These are phyloP conservation scores for Tulasnella sp. DNA, from an alignment of 768 basidiomycete genomes.

Conservation along the genomic window DNA sequence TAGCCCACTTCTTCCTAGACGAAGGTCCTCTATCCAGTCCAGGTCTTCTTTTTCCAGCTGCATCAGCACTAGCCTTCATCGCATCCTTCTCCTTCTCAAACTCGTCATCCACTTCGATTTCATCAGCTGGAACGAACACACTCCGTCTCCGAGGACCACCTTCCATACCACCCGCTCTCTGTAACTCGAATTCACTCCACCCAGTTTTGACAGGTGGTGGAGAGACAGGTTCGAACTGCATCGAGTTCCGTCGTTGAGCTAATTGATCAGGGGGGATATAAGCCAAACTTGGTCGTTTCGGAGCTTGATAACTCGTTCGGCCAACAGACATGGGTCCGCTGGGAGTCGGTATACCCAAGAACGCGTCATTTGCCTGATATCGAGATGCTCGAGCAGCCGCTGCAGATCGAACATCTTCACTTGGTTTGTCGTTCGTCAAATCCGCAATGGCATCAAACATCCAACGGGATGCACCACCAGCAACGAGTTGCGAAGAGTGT, in stretches of 20 bases:
- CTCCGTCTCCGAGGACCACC: neutral
- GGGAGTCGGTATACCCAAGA: neutral
- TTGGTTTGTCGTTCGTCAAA: slow-evolving; percentile 29
- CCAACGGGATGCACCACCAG: slow-evolving; percentile 36
- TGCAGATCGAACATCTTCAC: slow-evolving; percentile 1
- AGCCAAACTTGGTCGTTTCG: neutral
- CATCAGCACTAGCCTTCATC: slow-evolving; percentile 29
- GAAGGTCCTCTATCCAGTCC: slow-evolving; percentile 10
- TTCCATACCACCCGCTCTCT: too few relatives aligned
- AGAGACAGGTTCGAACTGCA: slow-evolving; percentile 54
- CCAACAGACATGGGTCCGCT: neutral
- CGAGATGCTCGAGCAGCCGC: neutral
- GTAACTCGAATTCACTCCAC: too few relatives aligned
- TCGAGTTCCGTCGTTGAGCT: slow-evolving; percentile 26
- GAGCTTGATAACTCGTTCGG: neutral
- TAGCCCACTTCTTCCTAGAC: slow-evolving; percentile 3
- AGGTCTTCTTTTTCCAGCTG: slow-evolving; percentile 21
- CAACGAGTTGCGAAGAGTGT: neutral
- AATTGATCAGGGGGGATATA: neutral
- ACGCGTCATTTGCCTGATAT: neutral
- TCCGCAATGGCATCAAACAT: slow-evolving; percentile 72
- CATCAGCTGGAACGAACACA: slow-evolving; percentile 26
- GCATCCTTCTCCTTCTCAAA: slow-evolving; percentile 23
- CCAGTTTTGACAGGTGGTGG: slow-evolving; percentile 26
- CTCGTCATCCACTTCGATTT: slow-evolving; percentile 36